Conservation (phyloP, 1,284 basidiomycete genomes). For the Rhizoctonia solani region DNA sequence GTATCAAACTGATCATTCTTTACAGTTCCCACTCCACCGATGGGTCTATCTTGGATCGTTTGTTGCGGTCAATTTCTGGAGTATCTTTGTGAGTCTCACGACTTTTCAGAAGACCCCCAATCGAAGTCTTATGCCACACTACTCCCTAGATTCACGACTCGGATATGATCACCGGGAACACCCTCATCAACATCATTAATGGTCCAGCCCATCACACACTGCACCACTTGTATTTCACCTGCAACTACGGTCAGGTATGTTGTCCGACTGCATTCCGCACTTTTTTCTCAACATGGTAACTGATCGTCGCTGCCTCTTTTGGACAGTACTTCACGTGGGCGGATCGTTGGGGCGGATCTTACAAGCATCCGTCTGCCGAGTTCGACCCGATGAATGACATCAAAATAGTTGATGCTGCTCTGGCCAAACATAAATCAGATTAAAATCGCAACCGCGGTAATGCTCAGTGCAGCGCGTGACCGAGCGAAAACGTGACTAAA, state of each 20-base stretch:
- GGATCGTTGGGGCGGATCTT: constrained; percentile 82
- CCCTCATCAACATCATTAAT: constrained; percentile 91
- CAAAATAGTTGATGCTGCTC: constrained; percentile 41
- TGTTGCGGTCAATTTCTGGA: constrained; percentile 90
- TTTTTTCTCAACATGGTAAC: not conserved
- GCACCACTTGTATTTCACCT: constrained; percentile 94
- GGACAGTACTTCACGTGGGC: constrained; percentile 92
- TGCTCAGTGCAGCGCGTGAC: not conserved
- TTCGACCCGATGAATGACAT: constrained; percentile 87
- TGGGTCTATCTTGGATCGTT: constrained; percentile 81
- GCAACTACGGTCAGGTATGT: constrained; percentile 85
- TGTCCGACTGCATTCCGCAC: not conserved
- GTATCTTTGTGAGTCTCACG: constrained; percentile 77
- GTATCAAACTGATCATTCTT: not conserved
- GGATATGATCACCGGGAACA: constrained; percentile 98
- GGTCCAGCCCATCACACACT: constrained; percentile 97
- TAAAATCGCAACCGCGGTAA: not conserved
- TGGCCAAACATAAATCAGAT: not conserved
- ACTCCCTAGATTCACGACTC: constrained; percentile 87
- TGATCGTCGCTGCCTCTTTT: constrained; percentile 20
- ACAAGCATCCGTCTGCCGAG: constrained; percentile 80
- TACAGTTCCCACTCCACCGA: constrained; percentile 82
- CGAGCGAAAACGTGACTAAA: not conserved
- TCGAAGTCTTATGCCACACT: not conserved
- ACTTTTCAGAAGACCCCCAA: constrained; percentile 1